phyloP scores from a whole-genome alignment of 73 alveolate genomes.

The Paramecium sexaurelia region DNA sequence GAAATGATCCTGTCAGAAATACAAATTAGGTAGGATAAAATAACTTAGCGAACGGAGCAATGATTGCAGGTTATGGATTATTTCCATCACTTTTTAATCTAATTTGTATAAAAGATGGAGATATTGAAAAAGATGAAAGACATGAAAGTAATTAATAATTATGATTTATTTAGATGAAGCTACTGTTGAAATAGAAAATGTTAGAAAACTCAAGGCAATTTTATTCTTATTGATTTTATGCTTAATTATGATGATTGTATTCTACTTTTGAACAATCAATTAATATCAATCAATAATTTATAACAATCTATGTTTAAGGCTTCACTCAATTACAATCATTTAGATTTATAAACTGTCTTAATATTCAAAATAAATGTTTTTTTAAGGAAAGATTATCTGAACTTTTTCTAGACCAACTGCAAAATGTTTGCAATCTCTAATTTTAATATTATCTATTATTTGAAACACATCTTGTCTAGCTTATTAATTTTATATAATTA shows the following conservation, averaged over 20 bases:
- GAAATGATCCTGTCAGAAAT: conserved; percentile 69
- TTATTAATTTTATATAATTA: neutral
- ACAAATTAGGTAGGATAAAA: neutral
- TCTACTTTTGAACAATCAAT: conserved; percentile 24
- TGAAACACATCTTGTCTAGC: neutral
- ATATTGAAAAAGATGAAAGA: conserved; percentile 41
- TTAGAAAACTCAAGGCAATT: neutral
- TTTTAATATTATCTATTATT: neutral
- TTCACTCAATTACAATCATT: neutral
- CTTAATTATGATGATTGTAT: conserved; percentile 4
- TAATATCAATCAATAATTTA: neutral
- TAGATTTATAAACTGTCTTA: neutral
- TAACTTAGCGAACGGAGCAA: conserved; percentile 49
- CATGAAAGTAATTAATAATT: neutral
- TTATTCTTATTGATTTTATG: neutral
- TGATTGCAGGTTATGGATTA: conserved; percentile 71
- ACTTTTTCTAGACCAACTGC: conserved; percentile 33
- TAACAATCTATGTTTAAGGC: neutral
- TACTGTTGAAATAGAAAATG: neutral
- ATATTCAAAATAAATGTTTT: neutral
- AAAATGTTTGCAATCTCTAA: neutral
- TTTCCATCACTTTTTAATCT: conserved; percentile 59
- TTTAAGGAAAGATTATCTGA: neutral
- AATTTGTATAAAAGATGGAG: conserved; percentile 22
- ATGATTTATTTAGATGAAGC: neutral